Conservation (phyloP, 1,139 yeast genomes). For the Lodderomyces metapsilosis region DNA sequence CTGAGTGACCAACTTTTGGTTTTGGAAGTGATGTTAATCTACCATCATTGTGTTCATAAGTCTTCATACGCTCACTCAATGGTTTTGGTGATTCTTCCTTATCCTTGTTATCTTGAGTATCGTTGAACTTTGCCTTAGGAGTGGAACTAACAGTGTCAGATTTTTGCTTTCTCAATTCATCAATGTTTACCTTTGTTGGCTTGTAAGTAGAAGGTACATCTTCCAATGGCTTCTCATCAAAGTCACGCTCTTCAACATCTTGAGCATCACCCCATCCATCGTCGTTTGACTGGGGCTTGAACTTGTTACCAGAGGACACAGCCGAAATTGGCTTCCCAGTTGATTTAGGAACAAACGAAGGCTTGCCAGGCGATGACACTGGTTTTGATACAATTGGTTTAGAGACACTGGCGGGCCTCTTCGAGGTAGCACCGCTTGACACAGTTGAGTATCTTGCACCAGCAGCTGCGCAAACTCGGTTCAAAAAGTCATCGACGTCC, state of each 20-base stretch:
- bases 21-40: constrained; percentile 65
- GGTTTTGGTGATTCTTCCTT: constrained; percentile 35
- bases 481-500: constrained; percentile 71
- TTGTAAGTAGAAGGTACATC: constrained; percentile 63
- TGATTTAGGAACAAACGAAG: constrained; percentile 35
- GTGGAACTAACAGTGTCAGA: constrained; percentile 47
- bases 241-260: constrained; percentile 72
- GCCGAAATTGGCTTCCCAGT: constrained; percentile 41
- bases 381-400: constrained; percentile 23
- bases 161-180: constrained; percentile 43
- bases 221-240: constrained; percentile 60
- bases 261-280: constrained; percentile 67
- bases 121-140: constrained; percentile 26
- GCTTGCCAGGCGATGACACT: constrained; percentile 16
- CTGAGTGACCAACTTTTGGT: constrained; percentile 55
- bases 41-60: constrained; percentile 30
- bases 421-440: constrained; percentile 16
- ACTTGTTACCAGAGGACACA: constrained; percentile 20
- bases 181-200: constrained; percentile 56
- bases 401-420: constrained; percentile 14
- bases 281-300: constrained; percentile 26
- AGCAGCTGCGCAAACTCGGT: constrained; percentile 83
- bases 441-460: constrained; percentile 92
- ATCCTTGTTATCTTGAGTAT: constrained; percentile 24
- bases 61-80: constrained; percentile 42